These are phyloP conservation scores for Ascochyta lentis DNA, from an alignment of 2,329 filamentous ascomycete genomes.

Conservation along the genomic window DNA sequence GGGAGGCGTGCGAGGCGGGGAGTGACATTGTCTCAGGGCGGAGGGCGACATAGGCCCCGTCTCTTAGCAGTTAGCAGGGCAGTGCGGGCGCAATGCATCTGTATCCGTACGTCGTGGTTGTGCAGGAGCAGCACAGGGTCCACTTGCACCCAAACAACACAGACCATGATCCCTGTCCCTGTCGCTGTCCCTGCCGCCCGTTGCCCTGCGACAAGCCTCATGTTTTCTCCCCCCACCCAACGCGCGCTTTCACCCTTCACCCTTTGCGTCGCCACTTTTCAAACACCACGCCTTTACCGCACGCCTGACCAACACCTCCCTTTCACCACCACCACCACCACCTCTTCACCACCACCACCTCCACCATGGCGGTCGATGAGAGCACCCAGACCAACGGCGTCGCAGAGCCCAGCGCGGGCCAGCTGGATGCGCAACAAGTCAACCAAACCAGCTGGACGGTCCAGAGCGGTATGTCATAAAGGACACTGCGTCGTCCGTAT, in stretches of 20 bases:
- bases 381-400: conserved; percentile 52
- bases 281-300: neutral
- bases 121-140: neutral
- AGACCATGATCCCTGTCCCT: neutral
- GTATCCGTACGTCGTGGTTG: conserved; percentile 4
- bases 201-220: conserved; percentile 2
- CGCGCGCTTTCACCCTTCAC: neutral
- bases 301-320: conserved; percentile 8
- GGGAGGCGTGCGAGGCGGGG: conserved; percentile 32
- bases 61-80: neutral
- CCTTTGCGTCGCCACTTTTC: neutral
- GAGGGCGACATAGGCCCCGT: conserved; percentile 15
- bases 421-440: conserved; percentile 38
- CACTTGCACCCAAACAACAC: conserved; percentile 1
- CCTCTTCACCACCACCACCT: too few species aligned
- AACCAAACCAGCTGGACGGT: conserved; percentile 49
- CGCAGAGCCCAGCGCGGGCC: conserved; percentile 44
- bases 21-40: conserved; percentile 35
- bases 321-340: neutral
- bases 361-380: conserved; percentile 41
- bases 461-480: conserved; percentile 53
- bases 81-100: conserved; percentile 5
- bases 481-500: conserved; percentile 37
- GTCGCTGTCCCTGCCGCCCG: neutral
- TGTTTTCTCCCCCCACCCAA: conserved; percentile 1